Evolutionary conservation across 257 asterid species (phyloP).

Genomic region (Sherardia arvensis): DNA sequence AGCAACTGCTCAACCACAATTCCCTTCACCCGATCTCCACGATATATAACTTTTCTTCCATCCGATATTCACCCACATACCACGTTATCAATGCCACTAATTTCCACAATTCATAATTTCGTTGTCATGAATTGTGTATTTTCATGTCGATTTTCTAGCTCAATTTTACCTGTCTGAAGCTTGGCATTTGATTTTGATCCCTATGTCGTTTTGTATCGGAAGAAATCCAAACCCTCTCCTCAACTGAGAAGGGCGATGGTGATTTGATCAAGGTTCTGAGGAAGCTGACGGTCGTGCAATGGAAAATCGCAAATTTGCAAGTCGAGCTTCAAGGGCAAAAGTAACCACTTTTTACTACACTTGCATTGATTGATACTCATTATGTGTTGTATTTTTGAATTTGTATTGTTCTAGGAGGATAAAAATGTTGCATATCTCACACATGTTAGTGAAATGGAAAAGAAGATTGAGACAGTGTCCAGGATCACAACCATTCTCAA

Average conservation of each 20-base stretch:
- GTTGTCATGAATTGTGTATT: too few relatives aligned
- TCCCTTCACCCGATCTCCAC: too few relatives aligned
- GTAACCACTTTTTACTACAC: conserved; percentile 22
- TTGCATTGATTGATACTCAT: background rate
- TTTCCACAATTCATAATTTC: too few relatives aligned
- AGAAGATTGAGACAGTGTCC: conserved; percentile 77
- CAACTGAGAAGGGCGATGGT: conserved; percentile 74
- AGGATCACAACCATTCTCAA: conserved; percentile 83
- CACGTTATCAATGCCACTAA: too few relatives aligned
- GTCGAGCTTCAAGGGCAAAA: conserved; percentile 99
- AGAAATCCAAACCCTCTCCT: conserved; percentile 51
- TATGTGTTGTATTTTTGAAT: too few relatives aligned
- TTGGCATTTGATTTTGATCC: too few relatives aligned
- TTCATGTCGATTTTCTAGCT: too few relatives aligned
- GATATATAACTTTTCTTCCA: too few relatives aligned
- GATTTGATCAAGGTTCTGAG: conserved; percentile 78
- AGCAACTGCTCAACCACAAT: too few relatives aligned
- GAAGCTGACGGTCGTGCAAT: conserved; percentile 82
- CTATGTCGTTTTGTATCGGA: too few relatives aligned
- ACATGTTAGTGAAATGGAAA: conserved; percentile 93
- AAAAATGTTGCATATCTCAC: conserved; percentile 90
- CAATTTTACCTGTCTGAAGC: too few relatives aligned
- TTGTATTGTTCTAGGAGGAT: background rate
- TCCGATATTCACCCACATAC: too few relatives aligned
- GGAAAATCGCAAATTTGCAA: conserved; percentile 92